Evolutionary conservation across 352 stramenopile genomes (phyloP).

Genomic region (Pythium folliculosum): DNA sequence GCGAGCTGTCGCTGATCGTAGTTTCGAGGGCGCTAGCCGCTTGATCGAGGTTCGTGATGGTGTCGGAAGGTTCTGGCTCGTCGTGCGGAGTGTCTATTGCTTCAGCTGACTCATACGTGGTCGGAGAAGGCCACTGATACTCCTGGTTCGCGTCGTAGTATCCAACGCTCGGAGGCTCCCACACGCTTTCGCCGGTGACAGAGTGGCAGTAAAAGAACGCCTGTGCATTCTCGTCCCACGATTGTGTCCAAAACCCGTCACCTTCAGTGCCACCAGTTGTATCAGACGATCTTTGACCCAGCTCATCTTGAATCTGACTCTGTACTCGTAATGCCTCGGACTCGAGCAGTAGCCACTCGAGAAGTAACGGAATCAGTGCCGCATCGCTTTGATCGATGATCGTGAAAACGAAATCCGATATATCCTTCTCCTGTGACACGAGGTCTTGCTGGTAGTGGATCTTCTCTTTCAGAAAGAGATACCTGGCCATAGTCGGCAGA

Average conservation of each 20-base stretch:
- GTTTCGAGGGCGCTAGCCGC: slow-evolving; percentile 8
- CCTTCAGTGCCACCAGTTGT: slow-evolving; percentile 1
- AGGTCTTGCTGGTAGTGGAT: slow-evolving; percentile 75
- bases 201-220: slow-evolving; percentile 74
- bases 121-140: slow-evolving; percentile 34
- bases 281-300: slow-evolving; percentile 30
- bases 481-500: slow-evolving; percentile 24
- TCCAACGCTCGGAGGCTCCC: slow-evolving; percentile 55
- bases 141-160: slow-evolving; percentile 68
- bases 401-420: slow-evolving; percentile 62
- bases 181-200: slow-evolving; percentile 53
- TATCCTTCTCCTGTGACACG: slow-evolving; percentile 64
- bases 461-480: slow-evolving; percentile 83
- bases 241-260: slow-evolving; percentile 61
- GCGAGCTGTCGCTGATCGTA: not conserved
- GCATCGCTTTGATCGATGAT: slow-evolving; percentile 60
- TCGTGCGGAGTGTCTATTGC: not conserved
- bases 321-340: slow-evolving; percentile 65
- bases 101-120: not conserved
- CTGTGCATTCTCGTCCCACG: slow-evolving; percentile 61
- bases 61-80: not conserved
- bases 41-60: not conserved
- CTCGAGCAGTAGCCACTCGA: slow-evolving; percentile 82
- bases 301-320: slow-evolving; percentile 62
- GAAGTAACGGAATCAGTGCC: slow-evolving; percentile 52